These are phyloP conservation scores for Stipa capillata DNA, from an alignment of 176 grass and related monocot species.

Conservation along the genomic window DNA sequence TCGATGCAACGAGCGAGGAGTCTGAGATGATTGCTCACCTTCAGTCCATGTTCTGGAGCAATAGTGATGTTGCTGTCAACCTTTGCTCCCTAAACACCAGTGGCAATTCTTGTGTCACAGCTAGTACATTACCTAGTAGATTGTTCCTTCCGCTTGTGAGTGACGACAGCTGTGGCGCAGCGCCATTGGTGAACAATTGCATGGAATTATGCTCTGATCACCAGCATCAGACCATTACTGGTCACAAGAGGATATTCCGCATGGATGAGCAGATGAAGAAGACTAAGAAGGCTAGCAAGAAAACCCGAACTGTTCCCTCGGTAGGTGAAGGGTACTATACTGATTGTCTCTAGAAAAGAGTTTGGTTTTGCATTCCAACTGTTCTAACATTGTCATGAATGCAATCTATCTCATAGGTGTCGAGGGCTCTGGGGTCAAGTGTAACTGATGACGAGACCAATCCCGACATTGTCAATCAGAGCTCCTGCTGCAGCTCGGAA, in stretches of 20 bases:
- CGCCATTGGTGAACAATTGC: neutral
- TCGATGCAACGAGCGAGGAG: constrained; percentile 13
- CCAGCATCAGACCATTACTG: neutral
- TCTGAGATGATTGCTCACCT: constrained; percentile 48
- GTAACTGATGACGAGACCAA: neutral
- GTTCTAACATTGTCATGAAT: neutral
- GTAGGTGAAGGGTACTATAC: constrained; percentile 14
- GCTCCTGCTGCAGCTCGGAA: constrained; percentile 10
- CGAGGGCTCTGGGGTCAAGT: neutral
- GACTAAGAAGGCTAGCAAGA: constrained; percentile 5
- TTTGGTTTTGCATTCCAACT: no score
- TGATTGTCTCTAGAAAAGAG: no score
- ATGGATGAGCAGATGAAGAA: constrained; percentile 3
- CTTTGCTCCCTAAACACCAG: constrained; percentile 8
- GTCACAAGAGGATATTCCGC: constrained; percentile 1
- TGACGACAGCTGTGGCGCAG: neutral
- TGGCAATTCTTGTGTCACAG: constrained; percentile 17
- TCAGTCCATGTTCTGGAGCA: constrained; percentile 38
- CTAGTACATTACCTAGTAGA: neutral
- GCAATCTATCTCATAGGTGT: neutral
- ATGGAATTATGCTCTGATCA: neutral
- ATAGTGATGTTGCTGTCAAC: constrained; percentile 4
- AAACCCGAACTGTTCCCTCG: neutral
- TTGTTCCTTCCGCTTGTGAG: neutral
- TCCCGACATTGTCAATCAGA: neutral